These are phyloP conservation scores for Solanum bukasovii DNA, from an alignment of 257 asterid genomes.

Conservation along the genomic window DNA sequence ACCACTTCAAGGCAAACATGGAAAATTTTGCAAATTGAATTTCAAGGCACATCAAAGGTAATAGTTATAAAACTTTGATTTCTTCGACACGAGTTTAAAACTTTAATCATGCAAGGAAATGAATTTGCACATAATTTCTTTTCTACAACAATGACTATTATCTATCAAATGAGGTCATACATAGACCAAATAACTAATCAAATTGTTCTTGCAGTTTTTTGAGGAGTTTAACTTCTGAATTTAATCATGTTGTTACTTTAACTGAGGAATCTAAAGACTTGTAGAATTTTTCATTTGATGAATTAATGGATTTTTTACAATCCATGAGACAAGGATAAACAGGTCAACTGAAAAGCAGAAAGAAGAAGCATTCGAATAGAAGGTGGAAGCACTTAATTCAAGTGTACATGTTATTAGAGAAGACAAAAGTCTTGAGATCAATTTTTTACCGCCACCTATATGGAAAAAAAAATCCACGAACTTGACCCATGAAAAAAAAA, in stretches of 20 bases:
- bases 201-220: not conserved
- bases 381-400: not conserved
- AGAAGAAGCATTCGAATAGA: constrained; percentile 3
- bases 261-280: not conserved
- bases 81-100: not conserved
- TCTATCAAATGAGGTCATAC: not conserved
- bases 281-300: not conserved
- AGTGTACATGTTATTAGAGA: not conserved
- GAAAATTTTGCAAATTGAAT: not conserved
- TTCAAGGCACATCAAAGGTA: not conserved
- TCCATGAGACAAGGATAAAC: not conserved
- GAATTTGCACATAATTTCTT: too few relatives aligned
- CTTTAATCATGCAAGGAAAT: not conserved
- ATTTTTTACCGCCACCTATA: too few relatives aligned
- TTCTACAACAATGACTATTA: not conserved
- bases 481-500: not conserved
- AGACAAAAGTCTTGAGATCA: not conserved
- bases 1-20: not conserved
- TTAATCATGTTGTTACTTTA: not conserved
- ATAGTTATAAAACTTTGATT: not conserved
- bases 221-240: not conserved
- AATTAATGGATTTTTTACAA: not conserved
- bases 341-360: not conserved
- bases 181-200: not conserved
- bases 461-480: too few relatives aligned